Conservation (phyloP, 2,329 filamentous ascomycete genomes). For the Sclerotinia minor region DNA sequence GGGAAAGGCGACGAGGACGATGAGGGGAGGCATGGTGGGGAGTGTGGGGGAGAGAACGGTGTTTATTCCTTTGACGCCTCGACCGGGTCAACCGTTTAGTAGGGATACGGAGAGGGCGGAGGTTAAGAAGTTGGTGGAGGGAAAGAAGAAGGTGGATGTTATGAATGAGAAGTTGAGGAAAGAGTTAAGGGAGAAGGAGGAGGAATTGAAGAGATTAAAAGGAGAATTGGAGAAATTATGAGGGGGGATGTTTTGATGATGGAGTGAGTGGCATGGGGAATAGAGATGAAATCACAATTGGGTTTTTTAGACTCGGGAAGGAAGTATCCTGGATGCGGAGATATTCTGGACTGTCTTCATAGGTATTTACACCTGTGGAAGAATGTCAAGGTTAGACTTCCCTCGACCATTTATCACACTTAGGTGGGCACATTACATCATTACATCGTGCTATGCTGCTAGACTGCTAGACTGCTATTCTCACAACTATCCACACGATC, state of each 20-base stretch:
- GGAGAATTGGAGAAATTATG: constrained; percentile 13
- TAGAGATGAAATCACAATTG: background rate
- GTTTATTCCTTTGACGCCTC: constrained; percentile 68
- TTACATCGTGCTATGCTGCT: background rate
- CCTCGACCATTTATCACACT: background rate
- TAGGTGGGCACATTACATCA: background rate
- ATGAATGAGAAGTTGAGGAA: constrained; percentile 33
- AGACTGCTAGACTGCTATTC: background rate
- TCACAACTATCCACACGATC: background rate
- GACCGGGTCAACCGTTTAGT: constrained; percentile 71
- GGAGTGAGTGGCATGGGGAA: no score
- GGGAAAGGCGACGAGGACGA: constrained; percentile 55
- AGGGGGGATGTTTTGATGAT: background rate
- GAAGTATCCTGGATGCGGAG: background rate
- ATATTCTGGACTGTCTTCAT: no score
- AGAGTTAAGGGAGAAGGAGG: constrained; percentile 37
- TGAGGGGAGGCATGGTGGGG: constrained; percentile 43
- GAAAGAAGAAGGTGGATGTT: constrained; percentile 62
- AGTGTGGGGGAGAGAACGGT: constrained; percentile 65
- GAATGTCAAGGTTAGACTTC: background rate
- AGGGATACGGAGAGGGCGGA: constrained; percentile 67
- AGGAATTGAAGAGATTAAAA: constrained; percentile 32
- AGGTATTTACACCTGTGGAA: background rate
- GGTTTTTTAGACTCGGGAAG: background rate
- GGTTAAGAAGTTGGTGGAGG: constrained; percentile 61